These are phyloP conservation scores for Psilocybe subaeruginosa DNA, from an alignment of 768 basidiomycete species.

Conservation along the genomic window DNA sequence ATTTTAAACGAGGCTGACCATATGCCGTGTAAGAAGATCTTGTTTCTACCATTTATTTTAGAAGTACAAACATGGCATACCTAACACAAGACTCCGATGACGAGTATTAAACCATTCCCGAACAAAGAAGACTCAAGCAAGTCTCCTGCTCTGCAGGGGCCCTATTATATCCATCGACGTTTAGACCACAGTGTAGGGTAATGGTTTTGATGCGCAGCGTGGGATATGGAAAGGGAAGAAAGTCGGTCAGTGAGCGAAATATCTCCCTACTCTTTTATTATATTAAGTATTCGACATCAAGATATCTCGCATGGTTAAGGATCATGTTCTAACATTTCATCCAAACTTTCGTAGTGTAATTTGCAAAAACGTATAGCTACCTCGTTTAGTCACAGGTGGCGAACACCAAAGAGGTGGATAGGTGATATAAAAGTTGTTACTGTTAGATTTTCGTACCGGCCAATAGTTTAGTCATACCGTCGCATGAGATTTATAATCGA, in stretches of 20 bases:
- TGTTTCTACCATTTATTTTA: conserved; percentile 11
- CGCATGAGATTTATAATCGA: no score
- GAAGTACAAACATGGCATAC: conserved; percentile 14
- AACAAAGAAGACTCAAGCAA: conserved; percentile 21
- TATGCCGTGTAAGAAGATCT: conserved; percentile 6
- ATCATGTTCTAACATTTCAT: no score
- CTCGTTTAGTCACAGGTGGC: no score
- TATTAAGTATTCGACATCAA: conserved; percentile 1
- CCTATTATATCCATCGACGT: conserved; percentile 41
- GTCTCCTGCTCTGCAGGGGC: conserved; percentile 36
- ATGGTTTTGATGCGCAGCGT: conserved; percentile 26
- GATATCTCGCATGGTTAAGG: conserved; percentile 23
- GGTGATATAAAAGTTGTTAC: no score
- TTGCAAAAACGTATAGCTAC: no score
- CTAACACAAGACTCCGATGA: conserved; percentile 20
- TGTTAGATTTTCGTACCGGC: no score
- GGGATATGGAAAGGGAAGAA: conserved; percentile 42
- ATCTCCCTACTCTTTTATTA: no score
- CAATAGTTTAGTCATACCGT: no score
- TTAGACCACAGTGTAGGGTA: conserved; percentile 32
- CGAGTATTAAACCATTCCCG: conserved; percentile 34
- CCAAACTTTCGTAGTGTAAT: no score
- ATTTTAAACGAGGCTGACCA: neutral
- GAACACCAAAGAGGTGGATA: no score
- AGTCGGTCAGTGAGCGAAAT: conserved; percentile 31